Evolutionary conservation across 352 stramenopile genomes (phyloP).

Genomic region (Globisporangium mamillatum): DNA sequence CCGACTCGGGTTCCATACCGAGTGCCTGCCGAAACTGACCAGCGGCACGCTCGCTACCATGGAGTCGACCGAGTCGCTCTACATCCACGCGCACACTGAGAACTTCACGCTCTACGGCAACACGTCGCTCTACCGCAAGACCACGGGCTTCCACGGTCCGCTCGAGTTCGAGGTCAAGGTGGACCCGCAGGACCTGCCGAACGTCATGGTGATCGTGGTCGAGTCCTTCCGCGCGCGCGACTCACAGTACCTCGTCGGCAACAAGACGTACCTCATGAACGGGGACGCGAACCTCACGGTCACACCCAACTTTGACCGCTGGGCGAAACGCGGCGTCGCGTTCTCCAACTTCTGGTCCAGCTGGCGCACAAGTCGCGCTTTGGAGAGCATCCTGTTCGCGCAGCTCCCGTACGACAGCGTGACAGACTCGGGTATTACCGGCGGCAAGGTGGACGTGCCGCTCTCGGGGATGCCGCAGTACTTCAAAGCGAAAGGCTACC

Average conservation of each 20-base stretch:
- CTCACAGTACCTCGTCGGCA: constrained; percentile 42
- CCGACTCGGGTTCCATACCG: constrained; percentile 15
- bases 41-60: constrained; percentile 15
- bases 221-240: constrained; percentile 57
- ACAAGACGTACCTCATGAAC: constrained; percentile 16
- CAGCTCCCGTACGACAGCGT: constrained; percentile 47
- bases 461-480: constrained; percentile 46
- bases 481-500: constrained; percentile 50
- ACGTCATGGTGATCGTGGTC: constrained; percentile 47
- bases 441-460: constrained; percentile 23
- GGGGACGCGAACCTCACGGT: constrained; percentile 35
- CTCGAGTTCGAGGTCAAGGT: constrained; percentile 42
- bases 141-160: constrained; percentile 37
- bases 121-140: constrained; percentile 38
- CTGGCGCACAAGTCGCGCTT: constrained; percentile 48
- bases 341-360: constrained; percentile 64
- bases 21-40: constrained; percentile 19
- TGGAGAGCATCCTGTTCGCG: constrained; percentile 52
- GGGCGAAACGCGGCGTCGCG: constrained; percentile 42
- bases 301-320: constrained; percentile 49
- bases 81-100: constrained; percentile 39
- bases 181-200: constrained; percentile 30
- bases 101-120: constrained; percentile 34
- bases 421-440: constrained; percentile 31
- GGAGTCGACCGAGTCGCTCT: constrained; percentile 9